Conservation (phyloP, 768 basidiomycete species). For the Coprinopsis sp. region DNA sequence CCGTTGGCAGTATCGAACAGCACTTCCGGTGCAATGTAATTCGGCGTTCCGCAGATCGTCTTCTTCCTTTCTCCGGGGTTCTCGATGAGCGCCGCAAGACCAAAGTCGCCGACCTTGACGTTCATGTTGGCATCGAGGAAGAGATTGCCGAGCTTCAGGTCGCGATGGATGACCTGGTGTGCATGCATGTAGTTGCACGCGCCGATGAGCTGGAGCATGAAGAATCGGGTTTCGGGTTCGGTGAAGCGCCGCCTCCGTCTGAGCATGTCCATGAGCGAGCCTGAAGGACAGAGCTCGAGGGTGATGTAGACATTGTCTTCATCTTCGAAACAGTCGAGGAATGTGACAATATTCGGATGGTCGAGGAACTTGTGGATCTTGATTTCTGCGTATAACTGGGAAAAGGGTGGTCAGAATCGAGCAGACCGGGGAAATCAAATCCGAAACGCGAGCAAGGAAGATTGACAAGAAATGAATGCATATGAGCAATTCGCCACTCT, state of each 20-base stretch:
- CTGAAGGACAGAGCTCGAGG: constrained; percentile 86
- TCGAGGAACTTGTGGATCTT: constrained; percentile 90
- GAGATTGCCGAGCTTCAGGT: constrained; percentile 93
- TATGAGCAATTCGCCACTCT: too few species aligned
- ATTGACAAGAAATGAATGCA: neutral
- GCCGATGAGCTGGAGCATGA: constrained; percentile 90
- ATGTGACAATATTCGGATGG: constrained; percentile 90
- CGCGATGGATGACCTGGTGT: constrained; percentile 95
- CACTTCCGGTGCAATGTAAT: constrained; percentile 98
- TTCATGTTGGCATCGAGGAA: constrained; percentile 92
- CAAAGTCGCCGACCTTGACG: constrained; percentile 96
- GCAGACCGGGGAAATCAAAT: too few species aligned
- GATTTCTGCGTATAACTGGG: constrained; percentile 94
- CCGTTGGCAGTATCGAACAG: constrained; percentile 94
- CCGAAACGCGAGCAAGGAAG: too few species aligned
- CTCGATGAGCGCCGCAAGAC: constrained; percentile 93
- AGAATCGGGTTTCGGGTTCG: constrained; percentile 90
- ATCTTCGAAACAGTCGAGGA: constrained; percentile 95
- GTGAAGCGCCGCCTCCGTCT: constrained; percentile 81
- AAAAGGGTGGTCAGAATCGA: too few species aligned
- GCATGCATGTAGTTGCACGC: constrained; percentile 98
- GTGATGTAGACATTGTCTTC: constrained; percentile 96
- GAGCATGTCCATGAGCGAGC: constrained; percentile 88
- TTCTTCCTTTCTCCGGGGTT: constrained; percentile 96
- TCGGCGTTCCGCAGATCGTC: constrained; percentile 98